Evolutionary conservation across 495 filamentous ascomycete species (phyloP), one percentile per base, ranked within the genome.

Genomic region (Xylaria cubensis): DNA sequence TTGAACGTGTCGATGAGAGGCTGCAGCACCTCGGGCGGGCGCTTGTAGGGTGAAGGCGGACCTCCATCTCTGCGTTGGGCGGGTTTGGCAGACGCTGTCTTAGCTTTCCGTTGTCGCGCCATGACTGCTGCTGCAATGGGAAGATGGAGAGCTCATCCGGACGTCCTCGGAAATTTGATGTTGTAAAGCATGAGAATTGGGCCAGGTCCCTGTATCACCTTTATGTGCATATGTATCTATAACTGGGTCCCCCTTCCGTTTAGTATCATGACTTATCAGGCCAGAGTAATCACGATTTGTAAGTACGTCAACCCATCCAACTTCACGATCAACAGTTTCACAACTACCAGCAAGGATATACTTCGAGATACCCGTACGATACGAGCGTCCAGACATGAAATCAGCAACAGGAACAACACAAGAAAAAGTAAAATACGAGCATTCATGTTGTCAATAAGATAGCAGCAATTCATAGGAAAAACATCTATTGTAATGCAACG

Each of bases 1-100:
- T 88, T 84, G 73, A 95, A 87, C 26, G 84, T 87, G 48, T 84
- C 72, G 77, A 90, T 84, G 80, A 95, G 88, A 24, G 90, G 87
- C 17, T 84, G 67, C 50, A 95, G 86, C 26, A 81, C 77, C 29
- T 85, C 67, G 4, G 92, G 88, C 0, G 89, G 88, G 71, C 81
- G 81, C 58, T 82, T 83, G 84, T 94, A 95, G 7, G 93, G 93
- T 46, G 84, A 78, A 3, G 89, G 88, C n/a, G 78, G 77, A 8
- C 74, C 74, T 59, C 64, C 73, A 56, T 78, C 70, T 44, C 72
- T 78, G 58, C 73, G 74, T 56, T 73, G 74, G 55, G 51, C 66
- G 13, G 74, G 69, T 46, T 73, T 72, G 42, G 41, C 68, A n/a
- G 74, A 39, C 12, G 50, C 42, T 3, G 76, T 41, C 64, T 74